A percentile compares a stretch with the other conserved stretches of the same genome.
phyloP scores from a whole-genome alignment of 306 rosid genomes.

The Quercus wislizeni region DNA sequence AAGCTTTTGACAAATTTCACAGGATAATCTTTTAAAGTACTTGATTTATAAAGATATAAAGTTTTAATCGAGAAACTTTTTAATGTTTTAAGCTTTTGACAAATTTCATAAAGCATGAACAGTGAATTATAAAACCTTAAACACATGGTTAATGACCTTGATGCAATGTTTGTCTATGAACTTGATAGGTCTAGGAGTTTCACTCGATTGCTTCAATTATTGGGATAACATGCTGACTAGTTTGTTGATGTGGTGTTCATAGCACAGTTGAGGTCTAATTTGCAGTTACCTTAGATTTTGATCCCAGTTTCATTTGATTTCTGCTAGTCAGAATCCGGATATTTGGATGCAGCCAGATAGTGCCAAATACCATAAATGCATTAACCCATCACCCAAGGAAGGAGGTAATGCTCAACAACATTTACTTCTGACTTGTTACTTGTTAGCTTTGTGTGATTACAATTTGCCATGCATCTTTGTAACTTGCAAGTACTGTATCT shows the following conservation, averaged over 20 bases:
- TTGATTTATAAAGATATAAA: too few species aligned
- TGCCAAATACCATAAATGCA: conserved; percentile 40
- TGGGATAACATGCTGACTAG: neutral
- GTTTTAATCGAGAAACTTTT: too few species aligned
- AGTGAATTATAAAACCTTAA: too few species aligned
- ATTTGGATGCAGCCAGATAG: conserved; percentile 56
- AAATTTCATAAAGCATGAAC: too few species aligned
- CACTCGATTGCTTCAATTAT: neutral
- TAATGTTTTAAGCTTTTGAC: too few species aligned
- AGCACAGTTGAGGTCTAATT: neutral
- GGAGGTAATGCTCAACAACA: conserved; percentile 25
- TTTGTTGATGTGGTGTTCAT: neutral
- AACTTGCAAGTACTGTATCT: conserved; percentile 17
- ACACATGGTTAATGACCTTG: too few species aligned
- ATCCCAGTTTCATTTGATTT: conserved; percentile 33
- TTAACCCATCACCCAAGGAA: conserved; percentile 19
- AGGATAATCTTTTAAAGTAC: too few species aligned
- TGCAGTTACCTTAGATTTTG: conserved; percentile 18
- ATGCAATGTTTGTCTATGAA: too few species aligned
- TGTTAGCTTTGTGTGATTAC: conserved; percentile 2
- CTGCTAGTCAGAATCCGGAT: conserved; percentile 48
- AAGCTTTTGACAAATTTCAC: too few species aligned
- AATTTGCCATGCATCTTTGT: neutral
- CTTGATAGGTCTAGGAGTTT: too few species aligned
- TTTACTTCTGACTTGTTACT: neutral